Conservation (phyloP, 352 stramenopile genomes). For the Chrysophaeum taylorii region DNA sequence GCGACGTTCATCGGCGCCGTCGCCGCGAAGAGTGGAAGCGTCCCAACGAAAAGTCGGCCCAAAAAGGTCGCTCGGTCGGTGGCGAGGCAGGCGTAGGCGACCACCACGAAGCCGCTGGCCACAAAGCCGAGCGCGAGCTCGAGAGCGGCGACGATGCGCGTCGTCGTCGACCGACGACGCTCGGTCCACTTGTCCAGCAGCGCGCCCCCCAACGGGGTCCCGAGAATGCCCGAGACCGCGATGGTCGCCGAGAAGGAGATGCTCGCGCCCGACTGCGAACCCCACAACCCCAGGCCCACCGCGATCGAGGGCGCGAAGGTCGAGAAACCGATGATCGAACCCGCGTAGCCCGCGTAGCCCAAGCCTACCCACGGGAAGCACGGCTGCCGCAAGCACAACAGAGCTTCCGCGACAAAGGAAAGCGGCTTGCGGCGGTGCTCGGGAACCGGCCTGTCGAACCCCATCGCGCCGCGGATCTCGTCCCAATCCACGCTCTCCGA, state of each 20-base stretch:
- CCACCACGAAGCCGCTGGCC: slow-evolving; percentile 41
- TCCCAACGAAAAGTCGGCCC: slow-evolving; percentile 49
- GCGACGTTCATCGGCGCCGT: slow-evolving; percentile 63
- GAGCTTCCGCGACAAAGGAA: no score
- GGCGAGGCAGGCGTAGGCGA: slow-evolving; percentile 48
- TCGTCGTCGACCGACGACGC: background rate
- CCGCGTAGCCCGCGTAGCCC: background rate
- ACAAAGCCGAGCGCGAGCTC: slow-evolving; percentile 37
- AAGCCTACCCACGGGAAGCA: background rate
- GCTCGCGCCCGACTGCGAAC: slow-evolving; percentile 38
- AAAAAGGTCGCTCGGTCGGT: slow-evolving; percentile 50
- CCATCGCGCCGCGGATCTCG: no score
- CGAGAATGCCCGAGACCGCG: slow-evolving; percentile 51
- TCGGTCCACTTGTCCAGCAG: slow-evolving; percentile 37
- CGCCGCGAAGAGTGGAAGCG: slow-evolving; percentile 59
- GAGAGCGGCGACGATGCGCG: slow-evolving; percentile 14
- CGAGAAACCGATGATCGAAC: slow-evolving; percentile 30
- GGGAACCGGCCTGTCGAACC: no score
- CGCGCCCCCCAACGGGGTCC: slow-evolving; percentile 65
- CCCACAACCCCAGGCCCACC: slow-evolving; percentile 66
- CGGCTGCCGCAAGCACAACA: background rate
- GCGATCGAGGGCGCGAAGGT: slow-evolving; percentile 71
- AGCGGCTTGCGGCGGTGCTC: no score
- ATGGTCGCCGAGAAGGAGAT: background rate
- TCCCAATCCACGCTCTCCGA: no score